Conservation (phyloP, 2,329 filamentous ascomycete species). For the Pseudogymnoascus verrucosus region DNA sequence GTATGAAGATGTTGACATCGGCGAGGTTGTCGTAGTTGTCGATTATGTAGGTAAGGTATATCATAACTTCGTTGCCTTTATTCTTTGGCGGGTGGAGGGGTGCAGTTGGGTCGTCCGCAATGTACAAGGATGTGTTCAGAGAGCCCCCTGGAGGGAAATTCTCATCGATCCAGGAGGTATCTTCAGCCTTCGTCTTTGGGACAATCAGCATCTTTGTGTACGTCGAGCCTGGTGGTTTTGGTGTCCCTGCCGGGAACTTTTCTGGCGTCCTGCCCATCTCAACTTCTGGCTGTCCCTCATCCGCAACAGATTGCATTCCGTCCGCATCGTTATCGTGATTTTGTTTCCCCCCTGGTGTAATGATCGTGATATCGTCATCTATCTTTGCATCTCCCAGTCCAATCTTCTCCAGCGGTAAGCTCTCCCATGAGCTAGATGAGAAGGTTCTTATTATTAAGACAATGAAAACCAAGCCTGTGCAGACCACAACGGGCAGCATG, state of each 20-base stretch:
- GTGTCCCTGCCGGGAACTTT: constrained; percentile 11
- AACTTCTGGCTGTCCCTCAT: neutral
- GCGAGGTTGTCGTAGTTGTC: constrained; percentile 49
- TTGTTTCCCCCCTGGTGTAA: constrained; percentile 1
- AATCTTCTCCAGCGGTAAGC: constrained; percentile 11
- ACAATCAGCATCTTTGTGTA: constrained; percentile 20
- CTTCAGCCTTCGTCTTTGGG: constrained; percentile 14
- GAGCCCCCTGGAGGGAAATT: constrained; percentile 16
- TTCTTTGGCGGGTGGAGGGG: constrained; percentile 46
- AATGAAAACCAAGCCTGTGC: neutral
- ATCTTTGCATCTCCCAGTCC: constrained; percentile 10
- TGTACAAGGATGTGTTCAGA: constrained; percentile 16
- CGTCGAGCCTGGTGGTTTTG: constrained; percentile 13
- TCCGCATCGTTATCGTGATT: neutral
- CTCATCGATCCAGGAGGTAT: constrained; percentile 20
- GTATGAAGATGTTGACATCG: constrained; percentile 26
- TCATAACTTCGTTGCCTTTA: constrained; percentile 22
- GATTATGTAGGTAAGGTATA: constrained; percentile 47
- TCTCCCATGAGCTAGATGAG: constrained; percentile 9
- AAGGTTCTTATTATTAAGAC: neutral
- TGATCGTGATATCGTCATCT: neutral
- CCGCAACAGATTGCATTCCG: neutral
- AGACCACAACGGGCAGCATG: constrained; percentile 7
- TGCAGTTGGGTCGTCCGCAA: constrained; percentile 20
- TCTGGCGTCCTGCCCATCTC: neutral